These are phyloP conservation scores for Teunomyces aglyptinius DNA, from an alignment of 805 yeast species.

Conservation along the genomic window DNA sequence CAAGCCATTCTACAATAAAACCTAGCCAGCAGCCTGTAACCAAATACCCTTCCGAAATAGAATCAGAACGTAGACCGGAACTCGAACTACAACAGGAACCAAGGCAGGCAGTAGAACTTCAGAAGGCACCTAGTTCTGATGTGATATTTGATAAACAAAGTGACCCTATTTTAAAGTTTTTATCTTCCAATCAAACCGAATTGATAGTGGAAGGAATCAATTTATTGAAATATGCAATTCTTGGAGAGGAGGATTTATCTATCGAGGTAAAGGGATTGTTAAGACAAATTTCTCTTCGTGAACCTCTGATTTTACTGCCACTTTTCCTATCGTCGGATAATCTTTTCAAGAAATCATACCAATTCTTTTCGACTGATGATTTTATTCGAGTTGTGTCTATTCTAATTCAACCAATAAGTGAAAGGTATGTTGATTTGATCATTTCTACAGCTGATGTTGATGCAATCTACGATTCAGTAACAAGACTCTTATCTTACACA, in stretches of 20 bases:
- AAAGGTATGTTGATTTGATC: conserved; percentile 19
- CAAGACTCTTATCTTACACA: conserved; percentile 26
- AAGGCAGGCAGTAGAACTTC: background rate
- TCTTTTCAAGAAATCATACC: conserved; percentile 21
- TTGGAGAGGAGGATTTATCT: conserved; percentile 34
- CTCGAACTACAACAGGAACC: background rate
- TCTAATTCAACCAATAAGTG: conserved; percentile 20
- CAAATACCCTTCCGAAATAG: too few species aligned
- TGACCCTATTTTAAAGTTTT: conserved; percentile 37
- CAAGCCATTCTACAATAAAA: background rate
- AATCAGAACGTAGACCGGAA: background rate
- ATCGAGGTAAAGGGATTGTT: conserved; percentile 20
- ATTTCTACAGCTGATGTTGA: conserved; percentile 23
- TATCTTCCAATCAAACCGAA: conserved; percentile 30
- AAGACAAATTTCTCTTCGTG: conserved; percentile 24
- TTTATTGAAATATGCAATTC: conserved; percentile 36
- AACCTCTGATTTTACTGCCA: conserved; percentile 32
- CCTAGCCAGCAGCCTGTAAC: too few species aligned
- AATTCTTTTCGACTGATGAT: conserved; percentile 32
- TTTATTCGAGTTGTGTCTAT: conserved; percentile 32
- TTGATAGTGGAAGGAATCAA: conserved; percentile 35
- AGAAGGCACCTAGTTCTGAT: background rate
- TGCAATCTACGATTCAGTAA: conserved; percentile 27
- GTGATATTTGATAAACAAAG: conserved; percentile 18
- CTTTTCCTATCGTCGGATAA: conserved; percentile 26